Conservation (phyloP, 1,284 basidiomycete species). For the Pseudozyma hubeiensis region DNA sequence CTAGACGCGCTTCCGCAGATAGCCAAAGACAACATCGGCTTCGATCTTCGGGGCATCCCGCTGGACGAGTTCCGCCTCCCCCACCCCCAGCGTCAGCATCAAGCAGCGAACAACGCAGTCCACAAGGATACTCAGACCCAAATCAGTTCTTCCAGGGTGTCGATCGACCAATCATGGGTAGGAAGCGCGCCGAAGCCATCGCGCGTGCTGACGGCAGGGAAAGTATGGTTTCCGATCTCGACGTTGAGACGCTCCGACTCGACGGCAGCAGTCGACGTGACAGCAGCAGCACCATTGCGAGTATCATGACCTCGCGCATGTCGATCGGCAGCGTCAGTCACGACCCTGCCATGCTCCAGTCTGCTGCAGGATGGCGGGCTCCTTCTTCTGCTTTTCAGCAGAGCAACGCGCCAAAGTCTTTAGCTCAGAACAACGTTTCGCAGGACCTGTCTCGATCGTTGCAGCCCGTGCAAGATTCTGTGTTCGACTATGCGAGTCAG, state of each 20-base stretch:
- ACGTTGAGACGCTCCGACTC: slow-evolving; percentile 62
- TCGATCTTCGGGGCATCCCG: slow-evolving; percentile 50
- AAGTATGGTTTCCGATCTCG: slow-evolving; percentile 62
- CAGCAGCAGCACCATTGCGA: slow-evolving; percentile 56
- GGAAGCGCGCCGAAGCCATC: slow-evolving; percentile 54
- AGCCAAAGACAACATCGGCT: slow-evolving; percentile 12
- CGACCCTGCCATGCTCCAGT: slow-evolving; percentile 18
- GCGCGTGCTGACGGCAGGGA: slow-evolving; percentile 54
- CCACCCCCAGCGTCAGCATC: slow-evolving; percentile 47
- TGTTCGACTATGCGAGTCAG: not conserved
- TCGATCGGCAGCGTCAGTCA: slow-evolving; percentile 44
- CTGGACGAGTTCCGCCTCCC: slow-evolving; percentile 51
- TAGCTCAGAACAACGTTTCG: slow-evolving; percentile 19
- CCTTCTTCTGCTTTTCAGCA: not conserved
- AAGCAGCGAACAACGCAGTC: slow-evolving; percentile 6
- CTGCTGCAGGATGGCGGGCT: slow-evolving; percentile 15
- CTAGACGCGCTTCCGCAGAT: slow-evolving; percentile 29
- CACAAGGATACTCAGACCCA: slow-evolving; percentile 47
- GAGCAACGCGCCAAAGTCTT: not conserved
- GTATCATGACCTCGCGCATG: slow-evolving; percentile 45
- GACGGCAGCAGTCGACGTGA: slow-evolving; percentile 58
- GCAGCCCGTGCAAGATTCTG: slow-evolving; percentile 21
- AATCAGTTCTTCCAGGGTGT: slow-evolving; percentile 45
- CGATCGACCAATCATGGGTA: slow-evolving; percentile 48
- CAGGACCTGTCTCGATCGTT: slow-evolving; percentile 29